phyloP scores from a whole-genome alignment of 371 early-diverging fungal species.

The Mucor piriformis region DNA sequence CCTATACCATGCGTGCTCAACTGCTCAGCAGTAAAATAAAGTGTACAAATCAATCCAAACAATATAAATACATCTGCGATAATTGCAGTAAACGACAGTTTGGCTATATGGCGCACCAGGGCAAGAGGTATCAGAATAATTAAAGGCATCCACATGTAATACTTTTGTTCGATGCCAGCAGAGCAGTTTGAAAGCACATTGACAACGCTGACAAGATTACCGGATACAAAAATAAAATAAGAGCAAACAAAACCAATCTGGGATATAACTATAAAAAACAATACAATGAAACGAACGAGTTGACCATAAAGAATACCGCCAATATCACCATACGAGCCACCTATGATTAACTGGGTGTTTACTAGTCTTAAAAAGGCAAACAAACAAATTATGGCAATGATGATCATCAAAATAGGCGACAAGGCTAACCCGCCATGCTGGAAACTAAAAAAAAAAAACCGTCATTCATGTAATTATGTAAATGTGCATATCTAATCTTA shows the following conservation, averaged over 20 bases:
- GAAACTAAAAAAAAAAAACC: slow-evolving; percentile 22
- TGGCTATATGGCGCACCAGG: slow-evolving; percentile 69
- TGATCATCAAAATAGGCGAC: slow-evolving; percentile 30
- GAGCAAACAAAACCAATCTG: slow-evolving; percentile 64
- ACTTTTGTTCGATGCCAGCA: slow-evolving; percentile 33
- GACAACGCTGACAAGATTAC: slow-evolving; percentile 46
- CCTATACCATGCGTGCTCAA: slow-evolving; percentile 38
- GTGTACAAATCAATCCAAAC: slow-evolving; percentile 57
- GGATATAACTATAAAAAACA: slow-evolving; percentile 65
- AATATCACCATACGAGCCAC: slow-evolving; percentile 83
- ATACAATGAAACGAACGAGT: slow-evolving; percentile 53
- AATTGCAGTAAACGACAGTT: slow-evolving; percentile 66
- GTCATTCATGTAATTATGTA: not conserved
- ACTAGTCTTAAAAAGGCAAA: slow-evolving; percentile 36
- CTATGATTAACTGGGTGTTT: slow-evolving; percentile 40
- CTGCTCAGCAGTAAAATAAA: slow-evolving; percentile 41
- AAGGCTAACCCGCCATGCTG: slow-evolving; percentile 38
- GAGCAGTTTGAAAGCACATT: slow-evolving; percentile 46
- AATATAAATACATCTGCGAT: slow-evolving; percentile 75
- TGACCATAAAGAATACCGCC: slow-evolving; percentile 71
- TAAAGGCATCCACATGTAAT: slow-evolving; percentile 65
- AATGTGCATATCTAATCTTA: slow-evolving; percentile 27
- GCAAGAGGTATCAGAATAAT: slow-evolving; percentile 66
- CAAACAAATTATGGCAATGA: slow-evolving; percentile 34
- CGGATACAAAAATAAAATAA: slow-evolving; percentile 52